phyloP scores from a whole-genome alignment of 345 rosid genomes.

The Xanthoceras sorbifolium region DNA sequence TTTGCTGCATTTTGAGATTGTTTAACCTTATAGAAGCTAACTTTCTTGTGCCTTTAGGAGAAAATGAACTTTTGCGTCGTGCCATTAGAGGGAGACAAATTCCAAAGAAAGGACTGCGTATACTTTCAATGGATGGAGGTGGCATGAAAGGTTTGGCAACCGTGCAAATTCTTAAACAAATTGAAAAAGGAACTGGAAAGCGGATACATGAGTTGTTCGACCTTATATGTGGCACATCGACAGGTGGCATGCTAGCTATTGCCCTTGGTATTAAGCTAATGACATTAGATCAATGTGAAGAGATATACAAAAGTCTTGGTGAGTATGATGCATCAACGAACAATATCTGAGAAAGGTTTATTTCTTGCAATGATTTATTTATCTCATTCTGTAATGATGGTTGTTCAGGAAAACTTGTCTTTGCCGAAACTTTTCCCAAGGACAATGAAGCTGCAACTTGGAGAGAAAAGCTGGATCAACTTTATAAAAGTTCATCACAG shows the following conservation, averaged over 20 bases:
- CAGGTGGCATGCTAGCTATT: slow-evolving; percentile 98
- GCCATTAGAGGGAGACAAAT: slow-evolving; percentile 88
- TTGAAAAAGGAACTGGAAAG: slow-evolving; percentile 96
- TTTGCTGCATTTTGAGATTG: slow-evolving; percentile 1
- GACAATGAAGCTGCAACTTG: slow-evolving; percentile 98
- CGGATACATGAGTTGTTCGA: slow-evolving; percentile 95
- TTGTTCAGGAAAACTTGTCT: slow-evolving; percentile 88
- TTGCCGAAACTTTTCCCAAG: slow-evolving; percentile 91
- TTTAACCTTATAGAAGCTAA: slow-evolving; percentile 8
- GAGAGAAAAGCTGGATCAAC: slow-evolving; percentile 97
- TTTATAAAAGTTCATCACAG: slow-evolving; percentile 97
- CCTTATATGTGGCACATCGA: slow-evolving; percentile 98
- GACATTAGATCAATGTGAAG: slow-evolving; percentile 89
- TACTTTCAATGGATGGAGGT: slow-evolving; percentile 99
- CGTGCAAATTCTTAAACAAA: slow-evolving; percentile 94
- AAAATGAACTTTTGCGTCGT: slow-evolving; percentile 89
- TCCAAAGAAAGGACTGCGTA: slow-evolving; percentile 90
- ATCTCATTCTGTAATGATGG: slow-evolving; percentile 20
- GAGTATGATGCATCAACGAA: slow-evolving; percentile 24
- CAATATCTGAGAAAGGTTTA: background rate
- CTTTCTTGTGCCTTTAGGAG: slow-evolving; percentile 58
- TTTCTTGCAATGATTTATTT: slow-evolving; percentile 15
- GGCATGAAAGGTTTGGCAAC: slow-evolving; percentile 99
- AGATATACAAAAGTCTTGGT: slow-evolving; percentile 98
- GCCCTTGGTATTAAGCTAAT: slow-evolving; percentile 94